These are phyloP conservation scores for Cytospora mali DNA, from an alignment of 2,329 filamentous ascomycete species.

Conservation along the genomic window DNA sequence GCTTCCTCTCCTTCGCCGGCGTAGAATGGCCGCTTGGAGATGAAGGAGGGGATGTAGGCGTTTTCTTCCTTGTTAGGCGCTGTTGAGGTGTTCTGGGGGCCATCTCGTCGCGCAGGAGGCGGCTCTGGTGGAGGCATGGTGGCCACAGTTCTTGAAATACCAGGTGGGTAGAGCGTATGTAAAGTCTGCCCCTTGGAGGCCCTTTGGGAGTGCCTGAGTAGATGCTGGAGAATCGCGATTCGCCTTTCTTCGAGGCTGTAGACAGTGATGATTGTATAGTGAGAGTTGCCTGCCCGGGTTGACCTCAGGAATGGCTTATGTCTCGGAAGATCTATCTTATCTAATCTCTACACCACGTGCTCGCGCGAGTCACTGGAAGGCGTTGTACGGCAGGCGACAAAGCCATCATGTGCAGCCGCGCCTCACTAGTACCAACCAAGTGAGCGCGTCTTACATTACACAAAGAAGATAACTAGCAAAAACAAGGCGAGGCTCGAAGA, in stretches of 20 bases:
- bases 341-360: background rate
- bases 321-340: background rate
- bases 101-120: conserved; percentile 18
- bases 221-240: background rate
- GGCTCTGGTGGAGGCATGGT: conserved; percentile 31
- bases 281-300: background rate
- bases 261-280: background rate
- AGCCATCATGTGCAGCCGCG: background rate
- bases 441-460: conserved; percentile 11
- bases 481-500: background rate
- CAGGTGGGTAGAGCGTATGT: background rate
- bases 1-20: conserved; percentile 73
- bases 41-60: conserved; percentile 97
- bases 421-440: conserved; percentile 10
- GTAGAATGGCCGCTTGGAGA: conserved; percentile 97
- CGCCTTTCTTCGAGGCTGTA: background rate
- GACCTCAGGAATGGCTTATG: background rate
- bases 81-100: conserved; percentile 11
- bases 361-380: conserved; percentile 6
- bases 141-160: background rate
- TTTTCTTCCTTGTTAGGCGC: conserved; percentile 76
- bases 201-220: background rate
- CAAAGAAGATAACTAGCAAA: background rate
- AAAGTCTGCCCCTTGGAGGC: background rate
- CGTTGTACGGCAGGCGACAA: background rate